Conservation (phyloP, 768 basidiomycete species). For the Paxillus involutus region DNA sequence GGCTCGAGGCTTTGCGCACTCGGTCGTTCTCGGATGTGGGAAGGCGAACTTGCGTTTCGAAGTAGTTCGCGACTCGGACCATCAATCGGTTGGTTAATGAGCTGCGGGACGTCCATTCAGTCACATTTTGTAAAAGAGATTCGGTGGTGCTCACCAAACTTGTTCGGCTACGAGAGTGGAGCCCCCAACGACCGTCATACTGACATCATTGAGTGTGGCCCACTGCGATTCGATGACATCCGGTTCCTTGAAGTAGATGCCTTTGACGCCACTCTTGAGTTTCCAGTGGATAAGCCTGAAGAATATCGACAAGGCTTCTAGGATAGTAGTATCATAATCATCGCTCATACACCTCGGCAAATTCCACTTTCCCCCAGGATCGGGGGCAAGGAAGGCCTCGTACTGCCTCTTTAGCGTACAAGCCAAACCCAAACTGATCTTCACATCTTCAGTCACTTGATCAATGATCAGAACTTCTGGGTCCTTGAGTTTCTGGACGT, state of each 20-base stretch:
- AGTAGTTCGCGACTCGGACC: constrained; percentile 90
- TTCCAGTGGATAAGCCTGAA: constrained; percentile 96
- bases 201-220: constrained; percentile 92
- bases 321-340: constrained; percentile 87
- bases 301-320: constrained; percentile 85
- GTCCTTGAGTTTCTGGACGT: constrained; percentile 83
- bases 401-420: constrained; percentile 96
- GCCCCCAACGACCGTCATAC: constrained; percentile 82
- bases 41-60: constrained; percentile 89
- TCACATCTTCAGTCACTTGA: constrained; percentile 91
- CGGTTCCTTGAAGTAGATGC: constrained; percentile 96
- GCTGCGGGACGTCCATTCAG: constrained; percentile 39
- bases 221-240: constrained; percentile 97
- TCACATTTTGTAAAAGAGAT: background rate
- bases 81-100: constrained; percentile 91
- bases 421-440: constrained; percentile 86
- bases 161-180: constrained; percentile 93
- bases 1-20: constrained; percentile 27
- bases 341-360: constrained; percentile 85
- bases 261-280: constrained; percentile 87
- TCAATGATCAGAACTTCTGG: constrained; percentile 90
- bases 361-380: constrained; percentile 85
- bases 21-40: constrained; percentile 46
- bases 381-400: constrained; percentile 85
- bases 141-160: constrained; percentile 65